A percentile compares a stretch with the other conserved stretches of the same genome.
phyloP scores from a whole-genome alignment of 768 basidiomycete genomes.

The Daedaleopsis nitida region DNA sequence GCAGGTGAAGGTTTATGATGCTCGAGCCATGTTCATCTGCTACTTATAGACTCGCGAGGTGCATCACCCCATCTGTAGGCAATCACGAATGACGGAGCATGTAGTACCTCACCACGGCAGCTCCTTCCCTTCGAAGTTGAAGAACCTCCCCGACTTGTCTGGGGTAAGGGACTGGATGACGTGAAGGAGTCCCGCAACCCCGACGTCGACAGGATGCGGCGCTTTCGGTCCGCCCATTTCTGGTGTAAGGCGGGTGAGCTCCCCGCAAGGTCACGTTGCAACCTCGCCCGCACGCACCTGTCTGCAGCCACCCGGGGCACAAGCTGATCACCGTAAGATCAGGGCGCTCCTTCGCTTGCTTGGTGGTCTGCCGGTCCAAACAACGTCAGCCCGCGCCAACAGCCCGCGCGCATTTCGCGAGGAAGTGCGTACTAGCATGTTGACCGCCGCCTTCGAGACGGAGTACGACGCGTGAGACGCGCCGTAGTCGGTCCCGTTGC shows the following conservation, averaged over 20 bases:
- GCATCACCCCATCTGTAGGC: no score
- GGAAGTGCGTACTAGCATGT: slow-evolving; percentile 37
- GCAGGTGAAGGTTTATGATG: slow-evolving; percentile 25
- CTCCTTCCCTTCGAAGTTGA: slow-evolving; percentile 30
- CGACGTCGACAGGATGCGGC: slow-evolving; percentile 30
- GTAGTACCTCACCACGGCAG: slow-evolving; percentile 31
- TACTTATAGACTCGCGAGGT: no score
- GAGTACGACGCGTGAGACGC: slow-evolving; percentile 33
- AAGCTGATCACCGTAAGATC: slow-evolving; percentile 11
- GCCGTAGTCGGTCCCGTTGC: slow-evolving; percentile 30
- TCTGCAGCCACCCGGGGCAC: slow-evolving; percentile 16
- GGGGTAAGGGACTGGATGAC: slow-evolving; percentile 25
- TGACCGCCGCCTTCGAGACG: slow-evolving; percentile 39
- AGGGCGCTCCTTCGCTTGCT: slow-evolving; percentile 7
- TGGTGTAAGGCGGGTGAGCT: background rate
- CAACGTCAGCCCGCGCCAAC: background rate
- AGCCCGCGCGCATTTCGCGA: background rate
- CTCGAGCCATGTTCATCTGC: no score
- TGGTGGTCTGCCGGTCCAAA: slow-evolving; percentile 7
- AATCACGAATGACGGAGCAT: no score
- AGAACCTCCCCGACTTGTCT: slow-evolving; percentile 33
- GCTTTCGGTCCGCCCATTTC: slow-evolving; percentile 38
- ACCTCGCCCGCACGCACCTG: background rate
- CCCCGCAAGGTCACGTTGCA: no score
- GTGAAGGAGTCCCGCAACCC: slow-evolving; percentile 30